These are phyloP conservation scores for Psilocybe subaeruginosa DNA, from an alignment of 768 basidiomycete species.

Conservation along the genomic window DNA sequence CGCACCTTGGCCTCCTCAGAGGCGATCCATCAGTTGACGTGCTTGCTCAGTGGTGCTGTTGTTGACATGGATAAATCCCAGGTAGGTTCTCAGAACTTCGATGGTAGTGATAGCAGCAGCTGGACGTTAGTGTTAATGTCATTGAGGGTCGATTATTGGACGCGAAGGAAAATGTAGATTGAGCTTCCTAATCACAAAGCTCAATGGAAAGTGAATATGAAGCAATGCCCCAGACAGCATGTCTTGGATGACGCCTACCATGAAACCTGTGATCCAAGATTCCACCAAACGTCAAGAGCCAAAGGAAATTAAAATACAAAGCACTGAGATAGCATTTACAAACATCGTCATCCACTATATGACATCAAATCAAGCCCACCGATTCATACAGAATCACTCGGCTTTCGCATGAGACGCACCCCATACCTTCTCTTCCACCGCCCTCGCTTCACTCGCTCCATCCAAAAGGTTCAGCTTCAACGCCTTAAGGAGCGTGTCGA, in stretches of 20 bases:
- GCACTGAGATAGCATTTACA: not conserved
- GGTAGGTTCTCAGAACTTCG: too few species aligned
- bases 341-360: not conserved
- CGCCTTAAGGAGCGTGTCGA: slow-evolving; percentile 19
- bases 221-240: too few species aligned
- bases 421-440: slow-evolving; percentile 23
- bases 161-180: too few species aligned
- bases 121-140: too few species aligned
- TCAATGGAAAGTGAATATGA: too few species aligned
- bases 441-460: slow-evolving; percentile 10
- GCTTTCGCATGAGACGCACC: slow-evolving; percentile 13
- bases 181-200: too few species aligned
- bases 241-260: too few species aligned
- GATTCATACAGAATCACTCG: not conserved
- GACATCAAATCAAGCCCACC: not conserved
- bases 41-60: not conserved
- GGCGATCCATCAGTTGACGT: not conserved
- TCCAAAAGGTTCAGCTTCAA: slow-evolving; percentile 12
- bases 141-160: too few species aligned
- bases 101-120: too few species aligned
- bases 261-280: not conserved
- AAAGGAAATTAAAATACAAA: not conserved
- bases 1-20: not conserved
- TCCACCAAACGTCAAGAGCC: not conserved
- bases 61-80: too few species aligned